These are phyloP conservation scores for Penicillium fimorum DNA, from an alignment of 495 filamentous ascomycete species.

Conservation along the genomic window DNA sequence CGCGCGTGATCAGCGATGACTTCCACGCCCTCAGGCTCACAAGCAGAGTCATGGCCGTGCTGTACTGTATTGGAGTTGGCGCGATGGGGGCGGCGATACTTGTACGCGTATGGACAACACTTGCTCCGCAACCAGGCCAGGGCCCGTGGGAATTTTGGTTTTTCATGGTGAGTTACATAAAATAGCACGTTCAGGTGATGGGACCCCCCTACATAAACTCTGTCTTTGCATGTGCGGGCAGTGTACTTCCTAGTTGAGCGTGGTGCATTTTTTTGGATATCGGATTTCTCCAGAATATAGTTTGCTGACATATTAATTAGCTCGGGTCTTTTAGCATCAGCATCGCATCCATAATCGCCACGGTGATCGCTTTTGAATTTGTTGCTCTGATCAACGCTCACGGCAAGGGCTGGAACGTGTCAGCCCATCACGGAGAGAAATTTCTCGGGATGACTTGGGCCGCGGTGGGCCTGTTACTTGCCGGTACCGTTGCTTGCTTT, in stretches of 20 bases:
- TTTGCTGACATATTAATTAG: constrained; percentile 23
- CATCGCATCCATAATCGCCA: constrained; percentile 65
- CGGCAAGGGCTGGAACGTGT: constrained; percentile 52
- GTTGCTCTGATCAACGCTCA: constrained; percentile 57
- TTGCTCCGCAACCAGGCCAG: constrained; percentile 17
- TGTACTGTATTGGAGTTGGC: constrained; percentile 63
- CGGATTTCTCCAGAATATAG: not conserved
- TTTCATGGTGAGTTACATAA: constrained; percentile 31
- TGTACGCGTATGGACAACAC: constrained; percentile 18
- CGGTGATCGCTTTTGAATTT: constrained; percentile 56
- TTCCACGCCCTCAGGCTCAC: constrained; percentile 51
- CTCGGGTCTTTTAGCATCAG: constrained; percentile 47
- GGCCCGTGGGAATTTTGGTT: constrained; percentile 30
- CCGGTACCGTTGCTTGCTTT: constrained; percentile 34
- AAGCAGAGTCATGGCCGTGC: constrained; percentile 56
- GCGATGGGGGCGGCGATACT: constrained; percentile 58
- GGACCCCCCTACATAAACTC: constrained; percentile 1
- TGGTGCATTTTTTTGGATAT: constrained; percentile 1
- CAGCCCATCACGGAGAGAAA: constrained; percentile 52
- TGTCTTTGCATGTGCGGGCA: not conserved
- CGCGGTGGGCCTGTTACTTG: constrained; percentile 48
- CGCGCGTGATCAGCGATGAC: constrained; percentile 58
- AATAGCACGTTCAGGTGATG: not conserved
- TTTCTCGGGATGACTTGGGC: constrained; percentile 64
- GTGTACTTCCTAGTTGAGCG: not conserved